Base-by-base conservation (phyloP, 2,329 filamentous ascomycete genomes). In the Fusarium humuli region DNA sequence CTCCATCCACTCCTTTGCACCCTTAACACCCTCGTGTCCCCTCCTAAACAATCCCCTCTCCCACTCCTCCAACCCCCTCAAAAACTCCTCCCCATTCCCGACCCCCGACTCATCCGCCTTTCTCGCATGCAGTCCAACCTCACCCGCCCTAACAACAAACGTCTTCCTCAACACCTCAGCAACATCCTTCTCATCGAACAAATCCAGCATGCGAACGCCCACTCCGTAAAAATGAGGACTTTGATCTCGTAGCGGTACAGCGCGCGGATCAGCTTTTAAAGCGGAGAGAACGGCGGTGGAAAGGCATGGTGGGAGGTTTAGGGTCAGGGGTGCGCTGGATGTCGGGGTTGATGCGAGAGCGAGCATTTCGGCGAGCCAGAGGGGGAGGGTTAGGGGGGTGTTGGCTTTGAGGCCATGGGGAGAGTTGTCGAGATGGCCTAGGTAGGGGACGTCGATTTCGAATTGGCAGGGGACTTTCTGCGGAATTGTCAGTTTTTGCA, bases 391-490 rank as follows among this genome's bases (percentile, higher is more conserved):
- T 48, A 98, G 86, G 45, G 91, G 90, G 1, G 94, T 95, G 65
- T 93, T 92, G 57, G 90, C 82, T 79, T 95, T 96, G 75, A 98
- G 90, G 78, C 92, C 81, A 32, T 86, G 82, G 25, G 92, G 87
- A 76, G 93, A 95, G 76, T 94, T 94, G 81, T 97, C 94, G 64
- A 99, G 87, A 79, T 97, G 94, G 72, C 94, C 94, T 47, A 98
- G 88, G 60, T 92, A 90, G 22, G 94, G 92, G 32, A 97, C 91
- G 64, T 95, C 92, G 76, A 98, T 88, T 77, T 97, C 92, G 82
- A 98, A 98, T 54, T 92, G 97, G 83, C 94, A 97, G 42, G 96
- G 95, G 32, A 98, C 89, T 92, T 98, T 98, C 90, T 97, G 73
- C 3, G 20, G 32, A 27, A n/a, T 14, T 41, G 42, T 70, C 34